These are phyloP conservation scores for Aegle marmelos DNA, from an alignment of 345 rosid species.

Conservation along the genomic window DNA sequence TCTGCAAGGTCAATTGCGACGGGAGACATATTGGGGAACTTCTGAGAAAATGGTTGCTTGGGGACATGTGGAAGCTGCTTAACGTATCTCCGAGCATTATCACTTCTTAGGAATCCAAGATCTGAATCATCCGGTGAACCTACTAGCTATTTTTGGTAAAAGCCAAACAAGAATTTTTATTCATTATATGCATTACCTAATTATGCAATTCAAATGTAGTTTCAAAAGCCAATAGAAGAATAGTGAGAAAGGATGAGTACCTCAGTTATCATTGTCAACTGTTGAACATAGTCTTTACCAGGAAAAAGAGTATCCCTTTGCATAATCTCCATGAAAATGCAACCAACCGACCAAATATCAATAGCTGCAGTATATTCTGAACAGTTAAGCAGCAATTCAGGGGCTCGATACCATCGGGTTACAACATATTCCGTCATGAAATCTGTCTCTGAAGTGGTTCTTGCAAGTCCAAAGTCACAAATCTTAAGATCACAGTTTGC, in stretches of 20 bases:
- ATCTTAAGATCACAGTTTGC: slow-evolving; percentile 71
- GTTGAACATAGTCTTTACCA: slow-evolving; percentile 90
- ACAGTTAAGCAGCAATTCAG: slow-evolving; percentile 71
- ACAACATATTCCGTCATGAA: slow-evolving; percentile 90
- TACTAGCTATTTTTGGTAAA: slow-evolving; percentile 43
- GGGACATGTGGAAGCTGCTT: slow-evolving; percentile 73
- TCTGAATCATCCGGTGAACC: slow-evolving; percentile 90
- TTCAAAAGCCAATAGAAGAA: neutral
- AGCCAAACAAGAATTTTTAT: neutral
- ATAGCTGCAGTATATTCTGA: slow-evolving; percentile 78
- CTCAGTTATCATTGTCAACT: slow-evolving; percentile 74
- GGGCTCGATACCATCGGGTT: slow-evolving; percentile 80
- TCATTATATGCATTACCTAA: neutral
- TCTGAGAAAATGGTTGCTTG: slow-evolving; percentile 64
- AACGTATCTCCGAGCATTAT: slow-evolving; percentile 73
- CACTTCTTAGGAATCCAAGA: slow-evolving; percentile 79
- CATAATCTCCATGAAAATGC: slow-evolving; percentile 80
- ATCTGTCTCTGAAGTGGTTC: slow-evolving; percentile 82
- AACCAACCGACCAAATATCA: slow-evolving; percentile 95
- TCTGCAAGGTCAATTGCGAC: slow-evolving; percentile 78
- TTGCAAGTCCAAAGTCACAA: slow-evolving; percentile 87
- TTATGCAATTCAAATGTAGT: neutral
- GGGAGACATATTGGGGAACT: slow-evolving; percentile 60
- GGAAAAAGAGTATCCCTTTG: slow-evolving; percentile 76
- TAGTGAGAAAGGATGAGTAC: slow-evolving; percentile 30